Evolutionary conservation across 164 flowering plant genomes (phyloP).

Genomic region (Saururus chinensis): DNA sequence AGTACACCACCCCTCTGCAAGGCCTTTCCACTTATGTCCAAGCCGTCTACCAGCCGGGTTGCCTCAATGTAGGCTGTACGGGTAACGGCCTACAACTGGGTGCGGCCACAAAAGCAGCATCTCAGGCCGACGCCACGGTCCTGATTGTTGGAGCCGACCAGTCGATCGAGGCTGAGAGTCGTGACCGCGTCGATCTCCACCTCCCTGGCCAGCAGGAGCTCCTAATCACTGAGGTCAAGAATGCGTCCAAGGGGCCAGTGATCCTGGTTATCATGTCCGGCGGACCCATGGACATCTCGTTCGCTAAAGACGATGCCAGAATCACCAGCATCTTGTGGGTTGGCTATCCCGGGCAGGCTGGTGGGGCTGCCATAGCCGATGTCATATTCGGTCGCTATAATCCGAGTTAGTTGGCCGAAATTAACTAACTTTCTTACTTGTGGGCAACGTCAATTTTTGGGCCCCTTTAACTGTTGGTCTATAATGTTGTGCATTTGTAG

Average conservation of each 20-base stretch:
- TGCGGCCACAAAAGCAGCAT: constrained; percentile 55
- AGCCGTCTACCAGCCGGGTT: constrained; percentile 46
- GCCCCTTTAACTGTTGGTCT: background rate
- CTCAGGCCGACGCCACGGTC: constrained; percentile 68
- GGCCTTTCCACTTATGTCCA: constrained; percentile 48
- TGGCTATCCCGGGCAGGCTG: constrained; percentile 98
- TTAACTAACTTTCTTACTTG: background rate
- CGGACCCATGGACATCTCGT: constrained; percentile 72
- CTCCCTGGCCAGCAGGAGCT: constrained; percentile 72
- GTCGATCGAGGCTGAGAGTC: constrained; percentile 62
- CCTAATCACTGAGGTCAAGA: constrained; percentile 48
- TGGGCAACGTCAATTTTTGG: background rate
- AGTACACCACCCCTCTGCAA: constrained; percentile 71
- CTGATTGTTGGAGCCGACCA: constrained; percentile 73
- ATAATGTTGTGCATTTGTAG: constrained; percentile 19
- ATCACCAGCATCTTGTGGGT: constrained; percentile 89
- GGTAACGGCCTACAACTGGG: constrained; percentile 27
- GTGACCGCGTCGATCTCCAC: constrained; percentile 45
- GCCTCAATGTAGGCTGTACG: constrained; percentile 48
- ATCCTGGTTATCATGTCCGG: constrained; percentile 84
- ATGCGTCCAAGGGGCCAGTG: constrained; percentile 71
- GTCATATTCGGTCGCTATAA: constrained; percentile 63
- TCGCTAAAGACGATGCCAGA: constrained; percentile 47
- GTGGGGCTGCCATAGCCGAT: constrained; percentile 91
- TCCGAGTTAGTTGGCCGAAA: constrained; percentile 56